Percentiles rank a stretch among this genome's conserved stretches.
These are phyloP conservation scores for Penicillium sp. DNA, from an alignment of 2,329 filamentous ascomycete species.

Conservation along the genomic window DNA sequence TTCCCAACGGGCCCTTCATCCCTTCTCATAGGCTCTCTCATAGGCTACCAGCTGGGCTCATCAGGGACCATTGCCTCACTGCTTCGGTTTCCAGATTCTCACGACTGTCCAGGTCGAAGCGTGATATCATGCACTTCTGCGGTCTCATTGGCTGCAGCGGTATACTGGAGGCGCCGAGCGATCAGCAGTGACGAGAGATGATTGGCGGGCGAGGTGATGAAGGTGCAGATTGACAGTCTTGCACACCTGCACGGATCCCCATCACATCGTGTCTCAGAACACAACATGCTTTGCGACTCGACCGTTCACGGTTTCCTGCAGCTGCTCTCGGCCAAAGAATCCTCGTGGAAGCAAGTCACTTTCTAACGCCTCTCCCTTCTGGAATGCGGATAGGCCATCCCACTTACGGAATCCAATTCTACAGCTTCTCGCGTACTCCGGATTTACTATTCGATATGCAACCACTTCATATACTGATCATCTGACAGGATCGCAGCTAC, in stretches of 20 bases:
- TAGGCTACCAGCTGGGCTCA: background rate
- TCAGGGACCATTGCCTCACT: background rate
- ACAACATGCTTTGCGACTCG: slow-evolving; percentile 5
- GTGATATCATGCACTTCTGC: background rate
- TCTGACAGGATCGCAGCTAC: background rate
- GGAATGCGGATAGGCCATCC: background rate
- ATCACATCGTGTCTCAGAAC: slow-evolving; percentile 25
- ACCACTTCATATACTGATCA: too few species aligned
- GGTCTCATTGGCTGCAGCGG: slow-evolving; percentile 18
- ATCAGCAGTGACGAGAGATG: slow-evolving; percentile 20
- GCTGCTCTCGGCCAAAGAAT: background rate
- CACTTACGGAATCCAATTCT: background rate
- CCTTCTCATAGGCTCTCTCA: background rate
- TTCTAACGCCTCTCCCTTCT: background rate
- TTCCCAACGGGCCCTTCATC: background rate
- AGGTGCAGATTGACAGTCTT: slow-evolving; percentile 28
- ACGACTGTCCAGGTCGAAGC: background rate
- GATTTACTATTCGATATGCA: background rate
- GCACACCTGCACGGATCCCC: slow-evolving; percentile 26
- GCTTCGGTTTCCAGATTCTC: background rate
- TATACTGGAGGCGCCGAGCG: slow-evolving; percentile 24
- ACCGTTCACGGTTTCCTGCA: slow-evolving; percentile 11
- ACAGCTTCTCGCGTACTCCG: background rate
- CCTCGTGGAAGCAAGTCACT: slow-evolving; percentile 1
- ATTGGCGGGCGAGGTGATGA: slow-evolving; percentile 27